Percentiles rank a stretch among this genome's conserved stretches.
These are phyloP conservation scores for Malassezia sp. DNA, from an alignment of 1,284 basidiomycete genomes.

Conservation along the genomic window DNA sequence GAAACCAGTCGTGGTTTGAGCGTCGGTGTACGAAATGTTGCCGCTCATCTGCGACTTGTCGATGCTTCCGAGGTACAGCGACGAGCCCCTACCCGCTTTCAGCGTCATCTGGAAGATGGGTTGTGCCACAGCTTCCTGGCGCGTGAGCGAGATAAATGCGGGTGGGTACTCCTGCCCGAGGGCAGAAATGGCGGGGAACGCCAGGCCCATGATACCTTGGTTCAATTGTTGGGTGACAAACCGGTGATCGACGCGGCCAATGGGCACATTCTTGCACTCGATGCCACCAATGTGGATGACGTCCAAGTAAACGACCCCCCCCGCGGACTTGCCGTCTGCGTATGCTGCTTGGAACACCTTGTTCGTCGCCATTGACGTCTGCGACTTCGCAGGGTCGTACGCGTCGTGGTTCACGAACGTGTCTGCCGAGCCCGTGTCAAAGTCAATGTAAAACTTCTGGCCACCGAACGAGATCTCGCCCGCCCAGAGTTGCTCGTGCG, in stretches of 20 bases:
- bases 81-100: conserved; percentile 48
- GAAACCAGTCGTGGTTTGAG: conserved; percentile 40
- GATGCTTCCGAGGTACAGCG: conserved; percentile 54
- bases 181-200: conserved; percentile 29
- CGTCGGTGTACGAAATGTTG: conserved; percentile 48
- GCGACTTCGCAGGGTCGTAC: conserved; percentile 26
- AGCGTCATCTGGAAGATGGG: conserved; percentile 52
- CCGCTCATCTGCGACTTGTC: conserved; percentile 25
- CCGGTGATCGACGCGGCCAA: conserved; percentile 43
- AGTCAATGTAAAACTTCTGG: conserved; percentile 34
- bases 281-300: conserved; percentile 48
- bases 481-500: conserved; percentile 30
- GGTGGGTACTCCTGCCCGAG: conserved; percentile 23
- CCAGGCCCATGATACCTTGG: conserved; percentile 47
- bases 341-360: conserved; percentile 51
- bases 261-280: conserved; percentile 37
- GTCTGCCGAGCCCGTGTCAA: conserved; percentile 44
- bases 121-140: conserved; percentile 21
- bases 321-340: conserved; percentile 54
- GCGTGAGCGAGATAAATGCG: conserved; percentile 27
- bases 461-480: conserved; percentile 33
- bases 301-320: conserved; percentile 54
- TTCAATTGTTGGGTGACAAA: conserved; percentile 29
- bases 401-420: conserved; percentile 33
- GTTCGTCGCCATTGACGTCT: conserved; percentile 24